Evolutionary conservation across 345 rosid species (phyloP).

Genomic region (Sisymbrium altissimum): DNA sequence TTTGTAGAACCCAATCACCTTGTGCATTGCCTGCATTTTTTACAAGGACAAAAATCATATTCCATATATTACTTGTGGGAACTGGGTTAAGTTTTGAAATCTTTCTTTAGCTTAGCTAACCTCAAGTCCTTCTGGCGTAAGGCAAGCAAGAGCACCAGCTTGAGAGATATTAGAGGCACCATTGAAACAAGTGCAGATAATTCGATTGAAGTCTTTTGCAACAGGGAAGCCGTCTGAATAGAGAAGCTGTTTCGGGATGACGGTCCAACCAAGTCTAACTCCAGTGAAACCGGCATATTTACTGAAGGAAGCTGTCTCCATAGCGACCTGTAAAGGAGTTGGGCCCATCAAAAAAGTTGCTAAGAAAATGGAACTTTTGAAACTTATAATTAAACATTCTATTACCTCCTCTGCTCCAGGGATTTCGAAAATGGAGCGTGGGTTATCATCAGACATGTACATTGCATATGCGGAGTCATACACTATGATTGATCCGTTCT

Average conservation of each 20-base stretch:
- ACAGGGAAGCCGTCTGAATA: constrained; percentile 91
- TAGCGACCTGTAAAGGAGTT: constrained; percentile 55
- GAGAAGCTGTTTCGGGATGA: constrained; percentile 73
- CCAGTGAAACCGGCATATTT: constrained; percentile 98
- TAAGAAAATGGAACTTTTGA: not conserved
- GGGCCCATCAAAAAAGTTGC: not conserved
- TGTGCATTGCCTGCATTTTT: constrained; percentile 65
- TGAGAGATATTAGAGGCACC: constrained; percentile 90
- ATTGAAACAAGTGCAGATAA: constrained; percentile 83
- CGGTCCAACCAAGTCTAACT: constrained; percentile 96
- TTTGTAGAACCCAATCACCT: constrained; percentile 89
- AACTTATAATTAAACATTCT: not conserved
- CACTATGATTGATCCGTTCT: constrained; percentile 86
- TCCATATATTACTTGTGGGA: not conserved
- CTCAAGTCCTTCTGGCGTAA: constrained; percentile 77
- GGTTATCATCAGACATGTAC: constrained; percentile 84
- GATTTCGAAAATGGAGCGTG: constrained; percentile 87
- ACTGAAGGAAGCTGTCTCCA: constrained; percentile 89
- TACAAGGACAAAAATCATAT: not conserved
- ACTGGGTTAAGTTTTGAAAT: not conserved
- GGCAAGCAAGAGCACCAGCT: constrained; percentile 95
- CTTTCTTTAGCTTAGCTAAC: constrained; percentile 34
- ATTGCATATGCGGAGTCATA: constrained; percentile 94
- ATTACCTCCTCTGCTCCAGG: constrained; percentile 96
- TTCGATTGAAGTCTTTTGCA: constrained; percentile 83